Conservation (phyloP, 306 rosid species). For the Rosa chinensis region DNA sequence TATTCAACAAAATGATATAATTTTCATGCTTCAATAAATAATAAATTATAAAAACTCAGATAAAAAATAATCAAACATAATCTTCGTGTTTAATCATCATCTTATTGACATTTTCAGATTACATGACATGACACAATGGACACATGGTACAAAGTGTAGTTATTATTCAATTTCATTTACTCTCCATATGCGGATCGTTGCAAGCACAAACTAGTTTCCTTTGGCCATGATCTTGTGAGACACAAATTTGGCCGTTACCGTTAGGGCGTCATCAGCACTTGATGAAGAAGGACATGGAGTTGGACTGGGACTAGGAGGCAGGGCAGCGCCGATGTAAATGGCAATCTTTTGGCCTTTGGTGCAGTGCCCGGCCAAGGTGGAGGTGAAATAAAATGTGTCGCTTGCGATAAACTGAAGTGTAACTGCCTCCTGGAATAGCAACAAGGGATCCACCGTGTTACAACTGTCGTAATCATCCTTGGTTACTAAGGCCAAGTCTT, state of each 20-base stretch:
- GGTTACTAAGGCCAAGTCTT: slow-evolving; percentile 6
- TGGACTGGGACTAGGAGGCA: slow-evolving; percentile 1
- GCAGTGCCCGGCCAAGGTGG: slow-evolving; percentile 22
- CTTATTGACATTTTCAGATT: not conserved
- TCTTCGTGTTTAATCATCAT: not conserved
- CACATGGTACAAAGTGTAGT: not conserved
- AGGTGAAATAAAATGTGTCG: slow-evolving; percentile 3
- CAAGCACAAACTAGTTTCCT: not conserved
- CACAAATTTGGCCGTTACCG: not conserved
- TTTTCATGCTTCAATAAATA: too few relatives aligned
- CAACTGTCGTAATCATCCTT: not conserved
- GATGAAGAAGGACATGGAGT: slow-evolving; percentile 6
- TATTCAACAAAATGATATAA: too few relatives aligned
- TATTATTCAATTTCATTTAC: not conserved
- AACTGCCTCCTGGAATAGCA: not conserved
- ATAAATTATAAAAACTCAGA: too few relatives aligned
- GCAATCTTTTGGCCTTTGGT: slow-evolving; percentile 18
- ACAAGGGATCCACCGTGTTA: not conserved
- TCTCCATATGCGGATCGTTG: not conserved
- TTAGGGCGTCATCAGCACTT: not conserved
- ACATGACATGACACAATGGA: not conserved
- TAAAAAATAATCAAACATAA: not conserved
- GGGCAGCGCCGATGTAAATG: not conserved
- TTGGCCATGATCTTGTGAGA: not conserved
- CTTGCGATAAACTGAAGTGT: not conserved